Evolutionary conservation across 1,284 basidiomycete genomes (phyloP).

Genomic region (Sporisorium scitamineum): DNA sequence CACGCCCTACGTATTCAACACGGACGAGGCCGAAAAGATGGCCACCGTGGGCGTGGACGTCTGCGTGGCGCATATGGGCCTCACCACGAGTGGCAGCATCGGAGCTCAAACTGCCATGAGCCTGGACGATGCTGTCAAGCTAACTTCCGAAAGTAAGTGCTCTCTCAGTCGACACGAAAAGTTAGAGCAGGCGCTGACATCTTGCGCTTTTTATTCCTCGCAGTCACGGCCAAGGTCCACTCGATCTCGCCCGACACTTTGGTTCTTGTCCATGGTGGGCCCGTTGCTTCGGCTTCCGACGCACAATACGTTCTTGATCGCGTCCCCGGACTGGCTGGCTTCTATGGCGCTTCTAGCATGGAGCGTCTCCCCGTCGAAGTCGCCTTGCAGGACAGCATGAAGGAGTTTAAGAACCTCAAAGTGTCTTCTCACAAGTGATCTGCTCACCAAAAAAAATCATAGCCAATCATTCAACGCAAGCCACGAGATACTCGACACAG

Average conservation of each 20-base stretch:
- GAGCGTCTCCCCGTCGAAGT: slow-evolving; percentile 48
- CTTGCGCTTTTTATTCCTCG: background rate
- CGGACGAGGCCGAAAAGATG: slow-evolving; percentile 42
- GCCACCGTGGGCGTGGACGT: slow-evolving; percentile 39
- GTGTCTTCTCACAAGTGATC: slow-evolving; percentile 8
- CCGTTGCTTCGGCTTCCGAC: slow-evolving; percentile 38
- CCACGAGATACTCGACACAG: background rate
- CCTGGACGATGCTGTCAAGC: slow-evolving; percentile 39
- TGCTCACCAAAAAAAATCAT: background rate
- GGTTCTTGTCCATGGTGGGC: slow-evolving; percentile 48
- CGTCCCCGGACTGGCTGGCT: slow-evolving; percentile 40
- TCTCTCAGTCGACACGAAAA: background rate
- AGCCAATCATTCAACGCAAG: background rate
- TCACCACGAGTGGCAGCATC: slow-evolving; percentile 45
- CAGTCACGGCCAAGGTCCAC: slow-evolving; percentile 36
- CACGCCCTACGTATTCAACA: slow-evolving; percentile 47
- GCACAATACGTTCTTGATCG: slow-evolving; percentile 49
- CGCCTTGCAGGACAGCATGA: slow-evolving; percentile 43
- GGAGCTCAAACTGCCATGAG: slow-evolving; percentile 45
- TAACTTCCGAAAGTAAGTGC: slow-evolving; percentile 40
- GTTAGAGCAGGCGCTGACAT: background rate
- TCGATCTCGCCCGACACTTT: slow-evolving; percentile 36
- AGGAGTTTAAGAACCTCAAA: slow-evolving; percentile 40
- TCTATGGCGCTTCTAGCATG: slow-evolving; percentile 53
- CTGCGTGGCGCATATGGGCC: slow-evolving; percentile 45